Evolutionary conservation across 768 basidiomycete genomes (phyloP), one percentile per base, ranked within the genome.

Genomic region (Podaxis carcinomalis): DNA sequence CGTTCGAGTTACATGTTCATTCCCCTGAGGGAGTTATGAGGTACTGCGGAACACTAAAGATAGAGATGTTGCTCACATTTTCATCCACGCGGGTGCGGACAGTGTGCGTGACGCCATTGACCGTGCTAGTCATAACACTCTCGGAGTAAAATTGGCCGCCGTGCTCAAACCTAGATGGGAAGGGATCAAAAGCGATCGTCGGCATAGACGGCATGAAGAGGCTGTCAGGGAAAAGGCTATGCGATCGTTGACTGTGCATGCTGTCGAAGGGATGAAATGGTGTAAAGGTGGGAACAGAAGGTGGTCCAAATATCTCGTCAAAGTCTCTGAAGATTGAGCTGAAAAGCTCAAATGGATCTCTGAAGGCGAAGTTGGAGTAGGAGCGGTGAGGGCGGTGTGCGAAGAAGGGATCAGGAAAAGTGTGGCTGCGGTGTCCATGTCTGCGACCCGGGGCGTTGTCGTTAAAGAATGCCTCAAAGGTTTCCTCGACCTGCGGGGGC

Each of bases 281-380:
- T 13, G 42, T 27, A 23, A 55, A 46, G n/a, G 52, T 37, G 35
- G 27, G 55, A 7, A 44, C 5, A 11, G 66, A 71, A 58, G 69
- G 64, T 28, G 68, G 66, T 32, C 66, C 68, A 27, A 64, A 64
- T 55, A 64, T 63, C 49, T 69, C 69, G 10, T 65, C 65, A 37
- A 70, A 67, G 23, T 77, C 77, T 19, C 83, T 82, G 62, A 93
- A 92, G 59, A 91, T 83, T 2, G 83, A 78, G 63, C 90, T 79
- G 73, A 93, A 93, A 37, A 93, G 74, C 21, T 80, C 74, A 68
- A 91, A 92, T 1, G 90, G 90, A 68, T 92, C 89, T 1, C 85
- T 87, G 73, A 92, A 90, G 44, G 68, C 71, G 65, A 81, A 83
- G 11, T 67, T 56, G 3, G 70, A 66, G 63, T 76, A 77, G 11